These are phyloP conservation scores for Akanthomyces uredinophilus DNA, from an alignment of 2,329 filamentous ascomycete genomes.

Conservation along the genomic window DNA sequence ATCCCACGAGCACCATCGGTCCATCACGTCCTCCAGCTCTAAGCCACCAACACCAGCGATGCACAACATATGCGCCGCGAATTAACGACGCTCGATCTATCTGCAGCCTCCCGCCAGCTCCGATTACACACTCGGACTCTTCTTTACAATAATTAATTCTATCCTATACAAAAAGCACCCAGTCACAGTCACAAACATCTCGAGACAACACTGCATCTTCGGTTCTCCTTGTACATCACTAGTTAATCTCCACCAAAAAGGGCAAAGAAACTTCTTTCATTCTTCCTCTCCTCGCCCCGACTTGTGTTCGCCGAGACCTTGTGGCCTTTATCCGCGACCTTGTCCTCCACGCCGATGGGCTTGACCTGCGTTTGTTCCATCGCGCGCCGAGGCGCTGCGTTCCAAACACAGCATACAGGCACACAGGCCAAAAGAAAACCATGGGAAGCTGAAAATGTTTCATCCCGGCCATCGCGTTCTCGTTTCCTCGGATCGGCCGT, in stretches of 20 bases:
- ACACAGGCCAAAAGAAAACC: not conserved
- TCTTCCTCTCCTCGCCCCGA: no score
- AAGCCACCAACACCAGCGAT: not conserved
- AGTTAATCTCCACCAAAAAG: not conserved
- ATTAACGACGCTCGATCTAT: no score
- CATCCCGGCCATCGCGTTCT: not conserved
- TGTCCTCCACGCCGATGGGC: no score
- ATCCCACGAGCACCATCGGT: not conserved
- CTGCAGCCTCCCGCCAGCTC: not conserved
- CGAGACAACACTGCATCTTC: not conserved
- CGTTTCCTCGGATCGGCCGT: not conserved
- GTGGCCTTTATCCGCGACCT: no score
- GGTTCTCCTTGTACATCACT: not conserved
- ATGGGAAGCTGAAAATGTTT: conserved; percentile 6
- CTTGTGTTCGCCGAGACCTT: no score
- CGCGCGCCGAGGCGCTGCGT: not conserved
- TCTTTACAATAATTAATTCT: no score
- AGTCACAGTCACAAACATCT: not conserved
- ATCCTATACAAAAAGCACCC: not conserved
- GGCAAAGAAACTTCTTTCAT: no score
- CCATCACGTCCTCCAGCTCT: not conserved
- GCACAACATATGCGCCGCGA: no score
- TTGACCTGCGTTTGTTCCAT: not conserved
- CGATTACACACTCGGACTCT: no score
- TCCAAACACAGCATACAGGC: not conserved